Conservation (phyloP, 768 basidiomycete genomes). For the Suillus spraguei region DNA sequence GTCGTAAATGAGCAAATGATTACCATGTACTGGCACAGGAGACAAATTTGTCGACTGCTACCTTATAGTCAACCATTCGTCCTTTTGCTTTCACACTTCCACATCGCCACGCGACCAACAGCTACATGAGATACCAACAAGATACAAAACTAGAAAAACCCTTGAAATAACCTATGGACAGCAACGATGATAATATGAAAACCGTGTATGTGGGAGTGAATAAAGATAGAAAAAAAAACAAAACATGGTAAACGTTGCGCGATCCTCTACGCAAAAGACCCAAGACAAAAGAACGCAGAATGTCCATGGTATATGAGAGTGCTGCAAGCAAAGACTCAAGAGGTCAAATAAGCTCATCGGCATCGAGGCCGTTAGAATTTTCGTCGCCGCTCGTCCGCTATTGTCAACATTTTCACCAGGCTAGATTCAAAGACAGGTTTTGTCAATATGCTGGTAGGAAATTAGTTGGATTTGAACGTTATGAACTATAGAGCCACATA, state of each 20-base stretch:
- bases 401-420: slow-evolving; percentile 42
- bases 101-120: neutral
- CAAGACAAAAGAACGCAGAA: slow-evolving; percentile 8
- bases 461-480: neutral
- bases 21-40: neutral
- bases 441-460: slow-evolving; percentile 60
- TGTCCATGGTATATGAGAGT: neutral
- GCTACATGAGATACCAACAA: neutral
- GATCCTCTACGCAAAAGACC: neutral
- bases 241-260: neutral
- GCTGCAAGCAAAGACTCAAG: neutral
- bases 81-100: neutral
- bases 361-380: neutral
- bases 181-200: neutral
- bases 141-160: neutral
- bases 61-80: neutral
- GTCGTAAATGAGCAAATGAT: neutral
- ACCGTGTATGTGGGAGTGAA: neutral
- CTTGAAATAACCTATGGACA: neutral
- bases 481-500: slow-evolving; percentile 35
- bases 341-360: neutral
- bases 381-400: slow-evolving; percentile 44
- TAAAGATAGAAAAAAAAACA: slow-evolving; percentile 11
- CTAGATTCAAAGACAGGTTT: slow-evolving; percentile 75
- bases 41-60: neutral